Conservation (phyloP, 2,329 filamentous ascomycete genomes). For the Pyricularia sp. region DNA sequence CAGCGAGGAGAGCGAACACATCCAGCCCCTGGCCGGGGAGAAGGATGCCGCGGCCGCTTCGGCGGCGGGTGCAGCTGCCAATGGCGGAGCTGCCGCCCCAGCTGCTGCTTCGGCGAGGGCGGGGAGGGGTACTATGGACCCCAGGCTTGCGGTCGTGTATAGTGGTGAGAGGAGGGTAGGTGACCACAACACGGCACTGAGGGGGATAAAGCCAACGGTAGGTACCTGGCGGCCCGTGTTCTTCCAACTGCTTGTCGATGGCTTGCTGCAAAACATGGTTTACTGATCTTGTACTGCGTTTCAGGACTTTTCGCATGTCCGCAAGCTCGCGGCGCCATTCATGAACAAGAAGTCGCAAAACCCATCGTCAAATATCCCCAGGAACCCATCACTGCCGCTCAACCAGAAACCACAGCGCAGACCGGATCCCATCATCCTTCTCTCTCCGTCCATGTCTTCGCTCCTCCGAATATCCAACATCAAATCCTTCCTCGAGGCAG, state of each 20-base stretch:
- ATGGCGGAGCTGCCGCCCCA: constrained; percentile 26
- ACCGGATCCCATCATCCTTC: constrained; percentile 81
- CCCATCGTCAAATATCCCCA: constrained; percentile 15
- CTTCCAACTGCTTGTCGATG: background rate
- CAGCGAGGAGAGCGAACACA: constrained; percentile 82
- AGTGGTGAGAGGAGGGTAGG: constrained; percentile 83
- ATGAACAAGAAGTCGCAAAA: constrained; percentile 44
- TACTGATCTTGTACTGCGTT: background rate
- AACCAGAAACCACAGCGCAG: constrained; percentile 37
- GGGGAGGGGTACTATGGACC: constrained; percentile 59
- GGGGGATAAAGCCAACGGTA: constrained; percentile 82
- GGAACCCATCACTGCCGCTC: constrained; percentile 33
- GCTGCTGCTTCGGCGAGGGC: constrained; percentile 35
- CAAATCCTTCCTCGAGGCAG: constrained; percentile 81
- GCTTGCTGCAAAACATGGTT: background rate
- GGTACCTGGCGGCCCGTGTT: constrained; percentile 16
- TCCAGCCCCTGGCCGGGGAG: constrained; percentile 67
- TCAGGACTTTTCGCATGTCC: constrained; percentile 87
- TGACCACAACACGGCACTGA: constrained; percentile 76
- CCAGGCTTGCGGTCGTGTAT: constrained; percentile 76
- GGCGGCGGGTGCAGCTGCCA: constrained; percentile 17
- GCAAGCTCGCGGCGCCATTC: constrained; percentile 71
- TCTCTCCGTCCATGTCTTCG: constrained; percentile 90
- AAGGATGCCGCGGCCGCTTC: constrained; percentile 30
- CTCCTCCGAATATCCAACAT: constrained; percentile 92